Conservation (phyloP, 306 rosid genomes). For the Malus sylvestris region DNA sequence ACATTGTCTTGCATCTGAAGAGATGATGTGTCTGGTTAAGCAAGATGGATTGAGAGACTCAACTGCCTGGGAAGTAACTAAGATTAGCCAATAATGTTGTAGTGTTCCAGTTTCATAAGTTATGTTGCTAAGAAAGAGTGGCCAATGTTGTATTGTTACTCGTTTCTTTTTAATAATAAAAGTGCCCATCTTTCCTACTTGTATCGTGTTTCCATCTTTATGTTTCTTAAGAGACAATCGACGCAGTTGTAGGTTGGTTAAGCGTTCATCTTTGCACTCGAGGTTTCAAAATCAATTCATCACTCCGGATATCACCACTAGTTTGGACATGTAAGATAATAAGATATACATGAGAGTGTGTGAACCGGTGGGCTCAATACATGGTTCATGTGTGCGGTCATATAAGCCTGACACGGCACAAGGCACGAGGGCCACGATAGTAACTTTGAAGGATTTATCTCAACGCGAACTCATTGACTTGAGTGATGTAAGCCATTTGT, state of each 20-base stretch:
- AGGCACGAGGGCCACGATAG: no score
- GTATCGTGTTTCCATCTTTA: neutral
- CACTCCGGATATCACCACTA: no score
- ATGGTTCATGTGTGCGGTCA: no score
- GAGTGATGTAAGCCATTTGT: conserved; percentile 53
- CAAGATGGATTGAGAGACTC: neutral
- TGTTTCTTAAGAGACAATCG: no score
- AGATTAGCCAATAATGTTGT: neutral
- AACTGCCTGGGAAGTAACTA: neutral
- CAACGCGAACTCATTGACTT: conserved; percentile 51
- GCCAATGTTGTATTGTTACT: neutral
- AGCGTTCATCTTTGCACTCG: no score
- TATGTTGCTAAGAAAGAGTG: neutral
- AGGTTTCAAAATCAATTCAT: no score
- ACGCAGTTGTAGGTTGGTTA: no score
- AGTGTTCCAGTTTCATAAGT: neutral
- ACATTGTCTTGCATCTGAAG: neutral
- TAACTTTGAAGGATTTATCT: conserved; percentile 38
- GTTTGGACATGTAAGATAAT: no score
- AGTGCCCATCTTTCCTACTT: neutral
- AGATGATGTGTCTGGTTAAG: neutral
- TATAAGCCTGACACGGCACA: no score
- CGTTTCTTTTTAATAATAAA: neutral
- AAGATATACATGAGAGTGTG: no score
- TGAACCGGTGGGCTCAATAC: no score